A percentile compares a stretch with the other conserved stretches of the same genome.
phyloP scores from a whole-genome alignment of 768 basidiomycete species.

The Podaxis mareebaensis region DNA sequence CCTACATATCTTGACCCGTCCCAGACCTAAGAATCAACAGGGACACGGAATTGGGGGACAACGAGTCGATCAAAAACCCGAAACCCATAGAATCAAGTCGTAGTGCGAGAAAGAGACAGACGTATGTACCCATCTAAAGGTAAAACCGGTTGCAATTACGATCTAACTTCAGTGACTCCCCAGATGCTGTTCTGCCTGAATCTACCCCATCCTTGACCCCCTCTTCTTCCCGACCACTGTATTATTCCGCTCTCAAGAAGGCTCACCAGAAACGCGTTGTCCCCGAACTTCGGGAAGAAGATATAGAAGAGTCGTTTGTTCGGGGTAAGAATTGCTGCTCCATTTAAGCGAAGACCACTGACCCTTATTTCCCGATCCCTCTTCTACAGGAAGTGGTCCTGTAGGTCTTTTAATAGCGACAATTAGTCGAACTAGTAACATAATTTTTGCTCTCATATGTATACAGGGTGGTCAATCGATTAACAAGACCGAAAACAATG shows the following conservation, averaged over 20 bases:
- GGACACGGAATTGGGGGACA: constrained; percentile 86
- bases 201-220: constrained; percentile 20
- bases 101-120: constrained; percentile 41
- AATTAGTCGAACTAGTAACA: constrained; percentile 20
- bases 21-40: constrained; percentile 71
- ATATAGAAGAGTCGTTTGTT: constrained; percentile 87
- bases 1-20: constrained; percentile 1
- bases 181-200: constrained; percentile 42
- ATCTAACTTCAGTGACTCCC: constrained; percentile 30
- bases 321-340: constrained; percentile 53
- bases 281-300: constrained; percentile 73
- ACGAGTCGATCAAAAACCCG: constrained; percentile 73
- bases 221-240: constrained; percentile 33
- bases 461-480: constrained; percentile 88
- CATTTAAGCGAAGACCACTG: neutral
- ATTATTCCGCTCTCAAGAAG: constrained; percentile 72
- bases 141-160: constrained; percentile 15
- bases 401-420: constrained; percentile 34
- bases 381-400: constrained; percentile 73
- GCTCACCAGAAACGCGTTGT: constrained; percentile 62
- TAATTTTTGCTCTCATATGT: constrained; percentile 26
- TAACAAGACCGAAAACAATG: constrained; percentile 93
- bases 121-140: constrained; percentile 23
- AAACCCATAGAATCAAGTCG: constrained; percentile 47
- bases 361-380: constrained; percentile 1